These are phyloP conservation scores for Globisporangium barbulae DNA, from an alignment of 352 stramenopile genomes.

Conservation along the genomic window DNA sequence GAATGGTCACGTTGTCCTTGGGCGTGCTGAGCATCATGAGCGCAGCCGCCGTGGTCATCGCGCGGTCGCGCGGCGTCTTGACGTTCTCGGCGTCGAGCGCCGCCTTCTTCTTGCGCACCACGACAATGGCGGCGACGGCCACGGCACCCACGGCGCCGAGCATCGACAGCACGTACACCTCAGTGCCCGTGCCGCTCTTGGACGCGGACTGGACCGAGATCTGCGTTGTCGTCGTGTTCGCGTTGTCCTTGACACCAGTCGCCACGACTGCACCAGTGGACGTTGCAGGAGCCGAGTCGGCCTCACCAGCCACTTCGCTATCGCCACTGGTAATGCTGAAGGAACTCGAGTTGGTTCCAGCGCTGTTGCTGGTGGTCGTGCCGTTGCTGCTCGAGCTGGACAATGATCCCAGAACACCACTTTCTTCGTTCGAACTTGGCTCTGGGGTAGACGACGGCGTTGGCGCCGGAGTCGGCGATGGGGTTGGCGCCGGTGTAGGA, in stretches of 20 bases:
- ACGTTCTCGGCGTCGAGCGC: conserved; percentile 50
- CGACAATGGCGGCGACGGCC: conserved; percentile 50
- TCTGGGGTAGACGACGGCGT: conserved; percentile 19
- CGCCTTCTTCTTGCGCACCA: conserved; percentile 67
- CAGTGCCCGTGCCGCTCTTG: conserved; percentile 10
- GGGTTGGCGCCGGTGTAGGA: conserved; percentile 27
- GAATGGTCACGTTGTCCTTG: conserved; percentile 46
- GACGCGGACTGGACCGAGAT: conserved; percentile 29
- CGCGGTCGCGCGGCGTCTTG: conserved; percentile 45
- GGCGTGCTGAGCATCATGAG: conserved; percentile 45
- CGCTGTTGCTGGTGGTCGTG: neutral
- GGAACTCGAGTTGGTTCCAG: conserved; percentile 4
- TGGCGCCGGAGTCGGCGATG: conserved; percentile 29
- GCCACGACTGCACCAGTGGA: conserved; percentile 12
- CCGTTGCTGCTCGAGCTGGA: conserved; percentile 4
- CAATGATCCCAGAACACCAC: conserved; percentile 10
- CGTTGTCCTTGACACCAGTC: conserved; percentile 17
- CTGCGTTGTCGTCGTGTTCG: conserved; percentile 7
- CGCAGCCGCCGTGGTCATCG: conserved; percentile 26
- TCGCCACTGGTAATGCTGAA: conserved; percentile 2
- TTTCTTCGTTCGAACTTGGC: conserved; percentile 16
- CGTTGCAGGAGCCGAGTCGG: neutral
- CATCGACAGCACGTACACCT: conserved; percentile 33
- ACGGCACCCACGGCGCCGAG: conserved; percentile 38
- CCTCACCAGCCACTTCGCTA: conserved; percentile 12